Percentiles rank a stretch among this genome's conserved stretches.
Evolutionary conservation across 2,329 filamentous ascomycete genomes (phyloP).

Genomic region (Drechslerella dactyloides): DNA sequence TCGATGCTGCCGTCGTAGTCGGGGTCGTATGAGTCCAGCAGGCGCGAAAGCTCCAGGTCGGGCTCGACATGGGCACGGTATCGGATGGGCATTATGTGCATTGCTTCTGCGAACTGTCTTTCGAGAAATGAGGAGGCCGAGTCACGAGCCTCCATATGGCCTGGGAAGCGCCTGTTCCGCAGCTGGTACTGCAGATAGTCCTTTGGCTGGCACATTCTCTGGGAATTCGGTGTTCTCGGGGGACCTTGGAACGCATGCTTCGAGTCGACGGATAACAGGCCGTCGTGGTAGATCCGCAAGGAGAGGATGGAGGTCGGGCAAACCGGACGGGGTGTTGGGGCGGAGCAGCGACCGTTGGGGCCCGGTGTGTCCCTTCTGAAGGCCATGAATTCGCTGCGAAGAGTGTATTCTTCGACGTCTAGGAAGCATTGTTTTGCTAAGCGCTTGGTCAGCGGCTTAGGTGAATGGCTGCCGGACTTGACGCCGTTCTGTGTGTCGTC

Average conservation of each 20-base stretch:
- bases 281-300: slow-evolving; percentile 42
- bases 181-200: slow-evolving; percentile 38
- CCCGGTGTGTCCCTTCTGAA: slow-evolving; percentile 47
- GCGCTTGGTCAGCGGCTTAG: slow-evolving; percentile 29
- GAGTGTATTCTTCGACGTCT: slow-evolving; percentile 43
- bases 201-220: slow-evolving; percentile 11
- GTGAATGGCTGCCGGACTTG: slow-evolving; percentile 33
- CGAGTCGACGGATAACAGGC: slow-evolving; percentile 43
- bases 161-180: slow-evolving; percentile 40
- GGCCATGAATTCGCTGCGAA: slow-evolving; percentile 48
- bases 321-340: slow-evolving; percentile 26
- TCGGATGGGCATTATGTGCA: slow-evolving; percentile 50
- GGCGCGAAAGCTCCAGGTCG: slow-evolving; percentile 36
- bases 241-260: slow-evolving; percentile 43
- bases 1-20: slow-evolving; percentile 45
- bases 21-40: slow-evolving; percentile 42
- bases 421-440: slow-evolving; percentile 31
- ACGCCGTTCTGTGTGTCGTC: slow-evolving; percentile 33
- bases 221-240: slow-evolving; percentile 23
- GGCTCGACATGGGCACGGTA: slow-evolving; percentile 31
- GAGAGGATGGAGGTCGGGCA: slow-evolving; percentile 38
- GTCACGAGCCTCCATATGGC: slow-evolving; percentile 21
- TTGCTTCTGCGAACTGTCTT: slow-evolving; percentile 42
- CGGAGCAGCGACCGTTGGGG: slow-evolving; percentile 40
- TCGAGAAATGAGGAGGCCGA: slow-evolving; percentile 39